Evolutionary conservation across 805 yeast species (phyloP), one percentile per base, ranked within the genome.

Genomic region (Yarrowia yakushimensis): DNA sequence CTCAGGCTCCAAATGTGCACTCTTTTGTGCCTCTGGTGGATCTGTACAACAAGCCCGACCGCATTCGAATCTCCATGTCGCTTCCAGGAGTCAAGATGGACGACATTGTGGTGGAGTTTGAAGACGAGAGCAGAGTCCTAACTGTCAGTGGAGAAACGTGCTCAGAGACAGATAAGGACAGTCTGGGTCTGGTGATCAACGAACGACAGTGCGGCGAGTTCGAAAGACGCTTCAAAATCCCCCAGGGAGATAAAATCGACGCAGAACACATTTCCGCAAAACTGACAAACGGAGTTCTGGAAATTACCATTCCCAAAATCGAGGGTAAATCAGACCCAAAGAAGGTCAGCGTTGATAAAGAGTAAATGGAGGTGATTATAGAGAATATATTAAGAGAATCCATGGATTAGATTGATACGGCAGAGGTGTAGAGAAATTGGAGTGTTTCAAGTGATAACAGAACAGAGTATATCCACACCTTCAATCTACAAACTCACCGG

Each of bases 131-230:
- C 12, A 80, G 80, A 66, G 85, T 83, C 65, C 67, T 84, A 64
- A 74, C 81, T n/a, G 73, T 84, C 28, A 80, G 79, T 63, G 88
- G 87, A 18, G 52, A 60, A 4, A 48, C 55, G 5, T 48, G 39
- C 6, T n/a, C 39, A 5, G 55, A 48, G 23, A 48, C 55, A 1
- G 43, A 52, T 23, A 23, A 46, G 10, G 39, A 63, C 12, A 62
- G 61, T n/a, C 18, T 25, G 7, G 72, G 76, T 15, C 64, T 81
- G 57, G 81, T 79, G 65, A 76, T 81, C 20, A 75, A 81, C 27
- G 88, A 84, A 71, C 76, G 84, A 62, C 78, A 80, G 69, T 78
- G 81, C 34, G 88, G 87, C 15, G 76, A 79, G 1, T 81, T 84
- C 68, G 84, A 82, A 69, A 79, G 88, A 74, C 76, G 81, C 27